Evolutionary conservation across 2,329 filamentous ascomycete genomes (phyloP).

Genomic region (Echinosphaeria canescens): DNA sequence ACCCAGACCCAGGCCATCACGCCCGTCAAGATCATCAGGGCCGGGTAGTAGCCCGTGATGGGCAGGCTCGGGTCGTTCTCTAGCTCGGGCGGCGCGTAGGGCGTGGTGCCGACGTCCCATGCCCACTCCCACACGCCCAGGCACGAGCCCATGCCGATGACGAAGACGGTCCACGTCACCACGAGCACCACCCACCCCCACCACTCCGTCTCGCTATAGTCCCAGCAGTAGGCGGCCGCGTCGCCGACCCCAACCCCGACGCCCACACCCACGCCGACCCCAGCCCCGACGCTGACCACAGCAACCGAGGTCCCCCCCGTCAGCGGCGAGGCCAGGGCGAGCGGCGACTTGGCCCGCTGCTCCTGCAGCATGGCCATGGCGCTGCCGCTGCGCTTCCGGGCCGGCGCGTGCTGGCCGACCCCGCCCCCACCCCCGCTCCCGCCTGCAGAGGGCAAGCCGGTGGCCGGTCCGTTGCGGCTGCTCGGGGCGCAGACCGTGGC

Average conservation of each 20-base stretch:
- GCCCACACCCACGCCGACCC: neutral
- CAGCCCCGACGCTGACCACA: neutral
- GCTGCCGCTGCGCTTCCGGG: constrained; percentile 18
- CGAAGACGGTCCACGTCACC: constrained; percentile 89
- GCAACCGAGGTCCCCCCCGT: constrained; percentile 22
- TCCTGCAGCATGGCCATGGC: constrained; percentile 14
- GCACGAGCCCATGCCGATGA: constrained; percentile 90
- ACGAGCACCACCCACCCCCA: constrained; percentile 92
- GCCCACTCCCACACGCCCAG: constrained; percentile 96
- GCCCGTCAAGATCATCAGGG: constrained; percentile 74
- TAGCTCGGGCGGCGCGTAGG: constrained; percentile 83
- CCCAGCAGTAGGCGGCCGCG: constrained; percentile 44
- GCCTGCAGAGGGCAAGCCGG: too few relatives aligned
- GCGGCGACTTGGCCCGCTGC: constrained; percentile 34
- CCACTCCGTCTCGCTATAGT: constrained; percentile 89
- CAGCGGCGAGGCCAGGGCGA: constrained; percentile 25
- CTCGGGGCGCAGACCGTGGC: too few relatives aligned
- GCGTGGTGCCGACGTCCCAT: constrained; percentile 94
- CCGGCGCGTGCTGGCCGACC: constrained; percentile 7
- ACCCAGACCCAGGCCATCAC: constrained; percentile 99
- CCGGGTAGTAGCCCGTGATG: constrained; percentile 93
- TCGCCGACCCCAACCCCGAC: neutral
- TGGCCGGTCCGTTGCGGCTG: too few relatives aligned
- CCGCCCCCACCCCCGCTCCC: neutral
- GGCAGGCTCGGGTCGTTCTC: constrained; percentile 89